A percentile compares a stretch with the other conserved stretches of the same genome.
These are phyloP conservation scores for Prinsepia uniflora DNA, from an alignment of 306 rosid species.

Conservation along the genomic window DNA sequence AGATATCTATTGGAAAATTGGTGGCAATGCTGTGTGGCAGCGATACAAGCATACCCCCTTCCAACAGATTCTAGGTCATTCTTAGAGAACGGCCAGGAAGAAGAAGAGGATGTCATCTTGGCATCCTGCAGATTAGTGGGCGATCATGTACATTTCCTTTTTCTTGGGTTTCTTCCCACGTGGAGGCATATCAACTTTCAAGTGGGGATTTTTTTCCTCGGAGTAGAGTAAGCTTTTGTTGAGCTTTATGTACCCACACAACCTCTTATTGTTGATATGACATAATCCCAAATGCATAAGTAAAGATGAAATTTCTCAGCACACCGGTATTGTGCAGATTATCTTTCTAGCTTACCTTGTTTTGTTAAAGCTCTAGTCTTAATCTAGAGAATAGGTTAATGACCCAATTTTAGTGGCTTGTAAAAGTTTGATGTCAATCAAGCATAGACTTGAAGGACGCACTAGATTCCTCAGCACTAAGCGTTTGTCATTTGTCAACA, in stretches of 20 bases:
- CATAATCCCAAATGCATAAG: constrained; percentile 21
- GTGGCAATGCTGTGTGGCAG: constrained; percentile 15
- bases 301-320: constrained; percentile 36
- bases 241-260: constrained; percentile 33
- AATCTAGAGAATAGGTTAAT: too few relatives aligned
- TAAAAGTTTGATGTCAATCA: background rate
- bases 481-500: background rate
- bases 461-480: constrained; percentile 10
- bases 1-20: constrained; percentile 28
- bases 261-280: constrained; percentile 20
- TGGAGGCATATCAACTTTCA: constrained; percentile 34
- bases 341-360: background rate
- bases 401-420: background rate
- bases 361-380: too few relatives aligned
- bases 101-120: constrained; percentile 4
- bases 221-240: constrained; percentile 29
- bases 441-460: background rate
- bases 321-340: background rate
- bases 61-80: constrained; percentile 32
- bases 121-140: constrained; percentile 26
- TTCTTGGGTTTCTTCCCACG: constrained; percentile 20
- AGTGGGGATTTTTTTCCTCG: constrained; percentile 15
- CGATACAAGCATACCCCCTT: constrained; percentile 20
- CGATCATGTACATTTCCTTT: constrained; percentile 26
- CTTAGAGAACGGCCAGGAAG: constrained; percentile 31